Percentiles rank a stretch among this genome's conserved stretches.
Conservation (phyloP, 2,329 filamentous ascomycete species). For the Gaeumannomyces sp. region DNA sequence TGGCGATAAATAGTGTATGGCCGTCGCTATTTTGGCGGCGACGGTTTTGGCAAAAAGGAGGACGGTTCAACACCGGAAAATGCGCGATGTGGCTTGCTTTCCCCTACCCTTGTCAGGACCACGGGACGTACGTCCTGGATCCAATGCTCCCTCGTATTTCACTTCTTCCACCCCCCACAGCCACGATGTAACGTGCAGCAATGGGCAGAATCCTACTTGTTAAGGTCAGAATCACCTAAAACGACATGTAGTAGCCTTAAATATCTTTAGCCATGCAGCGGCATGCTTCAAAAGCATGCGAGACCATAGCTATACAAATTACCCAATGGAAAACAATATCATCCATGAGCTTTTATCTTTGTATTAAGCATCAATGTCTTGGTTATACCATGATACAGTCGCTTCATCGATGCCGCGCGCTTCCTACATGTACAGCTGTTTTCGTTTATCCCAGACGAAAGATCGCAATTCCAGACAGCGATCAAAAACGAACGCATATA, state of each 20-base stretch:
- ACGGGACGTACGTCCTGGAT: neutral
- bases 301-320: neutral
- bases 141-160: neutral
- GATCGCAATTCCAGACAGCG: too few relatives aligned
- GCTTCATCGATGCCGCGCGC: too few relatives aligned
- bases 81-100: neutral
- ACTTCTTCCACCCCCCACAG: neutral
- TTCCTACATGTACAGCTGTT: neutral
- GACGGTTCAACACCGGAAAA: conserved; percentile 1
- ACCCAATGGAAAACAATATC: neutral
- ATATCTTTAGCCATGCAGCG: neutral
- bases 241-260: neutral
- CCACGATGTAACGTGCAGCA: too few relatives aligned
- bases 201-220: too few relatives aligned
- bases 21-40: neutral
- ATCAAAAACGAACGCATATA: neutral
- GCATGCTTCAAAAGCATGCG: neutral
- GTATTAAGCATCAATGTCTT: too few relatives aligned
- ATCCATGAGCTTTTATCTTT: too few relatives aligned
- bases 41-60: neutral
- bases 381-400: too few relatives aligned
- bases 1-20: neutral
- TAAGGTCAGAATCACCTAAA: too few relatives aligned
- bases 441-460: too few relatives aligned
- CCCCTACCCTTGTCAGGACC: neutral